Evolutionary conservation across 1,139 yeast genomes (phyloP).

Genomic region (Petasospora rhodanensis): DNA sequence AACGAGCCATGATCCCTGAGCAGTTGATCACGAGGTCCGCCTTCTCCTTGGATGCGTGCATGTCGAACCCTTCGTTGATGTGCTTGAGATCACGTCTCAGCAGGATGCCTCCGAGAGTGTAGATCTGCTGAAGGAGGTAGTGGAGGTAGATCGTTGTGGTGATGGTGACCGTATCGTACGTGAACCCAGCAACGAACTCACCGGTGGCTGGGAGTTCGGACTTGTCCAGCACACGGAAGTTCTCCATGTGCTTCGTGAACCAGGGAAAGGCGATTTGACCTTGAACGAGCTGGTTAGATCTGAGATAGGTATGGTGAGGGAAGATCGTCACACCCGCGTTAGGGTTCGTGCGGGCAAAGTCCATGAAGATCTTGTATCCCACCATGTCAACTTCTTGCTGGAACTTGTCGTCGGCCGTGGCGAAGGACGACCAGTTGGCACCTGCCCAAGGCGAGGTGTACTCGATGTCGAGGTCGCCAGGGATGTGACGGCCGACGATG

Average conservation of each 20-base stretch:
- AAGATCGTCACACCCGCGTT: conserved; percentile 50
- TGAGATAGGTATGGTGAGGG: conserved; percentile 46
- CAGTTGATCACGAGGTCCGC: conserved; percentile 38
- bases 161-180: conserved; percentile 29
- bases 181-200: conserved; percentile 26
- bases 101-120: conserved; percentile 26
- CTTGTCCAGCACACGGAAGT: conserved; percentile 36
- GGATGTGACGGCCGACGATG: conserved; percentile 50
- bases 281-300: conserved; percentile 26
- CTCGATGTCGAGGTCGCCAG: conserved; percentile 44
- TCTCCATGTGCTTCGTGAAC: conserved; percentile 40
- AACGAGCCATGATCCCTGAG: conserved; percentile 29
- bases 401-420: conserved; percentile 36
- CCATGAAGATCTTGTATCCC: conserved; percentile 43
- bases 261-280: conserved; percentile 23
- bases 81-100: conserved; percentile 27
- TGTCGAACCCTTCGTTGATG: conserved; percentile 22
- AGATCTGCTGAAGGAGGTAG: conserved; percentile 25
- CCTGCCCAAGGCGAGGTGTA: conserved; percentile 77
- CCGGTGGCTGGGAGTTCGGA: conserved; percentile 30
- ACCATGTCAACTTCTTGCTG: conserved; percentile 41
- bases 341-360: conserved; percentile 40
- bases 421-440: conserved; percentile 70
- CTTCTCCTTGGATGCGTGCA: conserved; percentile 18
- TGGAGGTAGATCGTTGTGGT: conserved; percentile 28